Evolutionary conservation across 768 basidiomycete genomes (phyloP), one percentile per base, ranked within the genome.

Genomic region (Leccinellum luteum): DNA sequence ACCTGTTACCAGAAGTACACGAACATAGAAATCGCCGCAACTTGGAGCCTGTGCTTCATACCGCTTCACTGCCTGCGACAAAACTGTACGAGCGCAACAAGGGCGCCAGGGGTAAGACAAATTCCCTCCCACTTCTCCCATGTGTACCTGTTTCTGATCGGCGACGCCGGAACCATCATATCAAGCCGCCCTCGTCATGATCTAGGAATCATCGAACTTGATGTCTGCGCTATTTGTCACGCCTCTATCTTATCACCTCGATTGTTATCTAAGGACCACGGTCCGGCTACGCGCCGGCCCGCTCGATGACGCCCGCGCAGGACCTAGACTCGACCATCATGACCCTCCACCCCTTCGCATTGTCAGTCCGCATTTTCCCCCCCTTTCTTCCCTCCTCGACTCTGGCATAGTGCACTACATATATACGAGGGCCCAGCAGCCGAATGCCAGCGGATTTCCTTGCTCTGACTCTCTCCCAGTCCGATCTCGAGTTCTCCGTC

Each of bases 31-130:
- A 31, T 30, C 55, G 0, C 27, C 21, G 3, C 0, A 51, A 1
- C 25, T 25, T 25, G 25, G 48, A 61, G 0, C 44, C 28, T 19
- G 19, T 43, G 2, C 43, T 55, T 6, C 7, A 54, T 14, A 13
- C 25, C 23, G 62, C 48, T 7, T 58, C 51, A 41, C 6, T 43
- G 52, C 6, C 56, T 56, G 0, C 50, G 58, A 35, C 6, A 7
- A 13, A 56, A 56, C 6, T 63, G 35, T 6, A 51, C 60, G 0
- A 55, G 62, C 28, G 52, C 35, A 9, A 51, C 51, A 2, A 34
- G 1, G 17, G 19, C 54, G 27, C 57, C 55, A 2, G 54, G 17
- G 8, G 60, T 25, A 30, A 56, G 60, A 12, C 62, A 58, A 25
- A 25, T 56, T 6, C 27, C 21, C 9, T 48, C 47, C 9, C 15